phyloP scores from a whole-genome alignment of 2,329 filamentous ascomycete genomes.

The Cercospora sojina region DNA sequence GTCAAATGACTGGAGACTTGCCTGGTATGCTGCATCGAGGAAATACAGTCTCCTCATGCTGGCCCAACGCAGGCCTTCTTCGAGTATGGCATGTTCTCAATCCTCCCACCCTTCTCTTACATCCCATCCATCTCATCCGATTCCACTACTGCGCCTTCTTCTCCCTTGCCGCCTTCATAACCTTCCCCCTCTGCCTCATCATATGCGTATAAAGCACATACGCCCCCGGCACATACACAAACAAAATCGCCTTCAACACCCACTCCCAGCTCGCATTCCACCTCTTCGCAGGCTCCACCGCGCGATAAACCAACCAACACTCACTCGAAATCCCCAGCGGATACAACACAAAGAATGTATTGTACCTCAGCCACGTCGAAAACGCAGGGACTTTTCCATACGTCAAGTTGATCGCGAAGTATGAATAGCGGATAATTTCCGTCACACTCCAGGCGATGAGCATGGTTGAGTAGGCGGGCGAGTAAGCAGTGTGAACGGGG shows the following conservation, averaged over 20 bases:
- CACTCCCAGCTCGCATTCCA: conserved; percentile 56
- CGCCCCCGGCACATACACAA: conserved; percentile 78
- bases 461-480: conserved; percentile 70
- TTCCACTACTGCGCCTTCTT: conserved; percentile 35
- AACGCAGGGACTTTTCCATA: conserved; percentile 56
- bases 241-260: conserved; percentile 63
- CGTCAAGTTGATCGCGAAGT: conserved; percentile 74
- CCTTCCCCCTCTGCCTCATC: conserved; percentile 84
- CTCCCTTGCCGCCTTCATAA: conserved; percentile 61
- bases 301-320: conserved; percentile 71
- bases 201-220: conserved; percentile 92
- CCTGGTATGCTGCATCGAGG: neutral
- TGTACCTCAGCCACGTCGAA: conserved; percentile 81
- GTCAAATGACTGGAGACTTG: neutral
- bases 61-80: neutral
- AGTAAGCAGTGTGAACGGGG: conserved; percentile 59
- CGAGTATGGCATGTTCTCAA: neutral
- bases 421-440: conserved; percentile 90
- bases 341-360: conserved; percentile 90
- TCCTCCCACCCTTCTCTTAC: neutral
- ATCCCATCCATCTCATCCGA: neutral
- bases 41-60: neutral
- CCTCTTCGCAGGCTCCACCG: conserved; percentile 60
- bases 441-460: conserved; percentile 84
- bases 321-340: conserved; percentile 89